Base-by-base conservation (phyloP, 2,329 filamentous ascomycete species). In the Rasamsonia emersonii region DNA sequence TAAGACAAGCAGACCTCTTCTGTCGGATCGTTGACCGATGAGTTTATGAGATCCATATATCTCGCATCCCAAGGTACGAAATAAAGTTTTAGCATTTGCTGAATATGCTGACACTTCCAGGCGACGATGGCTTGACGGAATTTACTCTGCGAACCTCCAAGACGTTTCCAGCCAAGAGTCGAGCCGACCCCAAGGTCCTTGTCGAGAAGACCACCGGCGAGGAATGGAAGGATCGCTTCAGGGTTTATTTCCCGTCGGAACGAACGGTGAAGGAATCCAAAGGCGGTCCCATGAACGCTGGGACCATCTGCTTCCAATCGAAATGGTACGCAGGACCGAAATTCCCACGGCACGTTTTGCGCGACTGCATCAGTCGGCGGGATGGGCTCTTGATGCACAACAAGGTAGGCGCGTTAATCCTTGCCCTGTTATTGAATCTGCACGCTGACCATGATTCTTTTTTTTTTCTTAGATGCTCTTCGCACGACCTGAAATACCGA, bases 331-430 rank as follows among this genome's bases (percentile, higher is more conserved):
- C 78, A 24, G 62, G 70, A 1, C 40, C 68, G 2, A 73, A 64
- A 0, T 96, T 96, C 47, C 89, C 89, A 3, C 71, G 67, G 24
- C 58, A 73, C 24, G 64, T 84, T 18, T 64, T 96, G 47, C 73
- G 79, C 31, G 85, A 96, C 53, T 86, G 81, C 51, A 65, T 77
- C 41, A 93, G 82, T 41, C 71, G 65, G 15, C 69, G 88, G 20
- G 45, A 61, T 3, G 83, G 85, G 1, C 54, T 95, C 14, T 64
- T 98, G 40, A 84, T 93, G 65, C 91, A 98, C 59, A 93, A 77
- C 60, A 98, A 98, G 63, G 67, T 86, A 43, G 61, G 77, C n/a
- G n/a, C n/a, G n/a, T n/a, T n/a, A n/a, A n/a, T n/a, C n/a, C n/a
- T n/a, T n/a, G n/a, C n/a, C n/a, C n/a, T n/a, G n/a, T n/a, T n/a